A percentile compares a stretch with the other conserved stretches of the same genome.
phyloP scores from a whole-genome alignment of 768 basidiomycete species.

The Filobasidium wieringae region DNA sequence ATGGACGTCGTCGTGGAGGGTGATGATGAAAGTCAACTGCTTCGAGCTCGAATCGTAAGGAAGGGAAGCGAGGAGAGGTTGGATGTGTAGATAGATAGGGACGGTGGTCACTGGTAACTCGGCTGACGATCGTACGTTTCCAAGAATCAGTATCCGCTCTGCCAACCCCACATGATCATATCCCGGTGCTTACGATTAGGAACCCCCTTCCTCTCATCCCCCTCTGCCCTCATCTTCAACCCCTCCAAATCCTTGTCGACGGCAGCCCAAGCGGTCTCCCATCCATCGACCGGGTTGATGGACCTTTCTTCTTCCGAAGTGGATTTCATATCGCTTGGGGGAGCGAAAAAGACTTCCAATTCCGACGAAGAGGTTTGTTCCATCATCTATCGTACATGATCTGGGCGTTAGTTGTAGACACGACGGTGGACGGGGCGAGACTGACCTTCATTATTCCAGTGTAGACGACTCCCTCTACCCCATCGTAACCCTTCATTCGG shows the following conservation, averaged over 20 bases:
- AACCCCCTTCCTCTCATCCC: conserved; percentile 26
- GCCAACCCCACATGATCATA: too few species aligned
- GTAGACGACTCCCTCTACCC: conserved; percentile 87
- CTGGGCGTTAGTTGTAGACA: too few species aligned
- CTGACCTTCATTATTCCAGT: conserved; percentile 64
- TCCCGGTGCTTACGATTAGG: conserved; percentile 17
- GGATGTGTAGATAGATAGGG: conserved; percentile 82
- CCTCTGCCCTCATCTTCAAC: conserved; percentile 23
- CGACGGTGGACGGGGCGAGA: background rate
- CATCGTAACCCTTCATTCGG: conserved; percentile 93
- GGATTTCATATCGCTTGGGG: conserved; percentile 53
- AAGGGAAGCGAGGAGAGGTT: conserved; percentile 58
- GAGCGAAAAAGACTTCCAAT: conserved; percentile 73
- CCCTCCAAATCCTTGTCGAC: conserved; percentile 52
- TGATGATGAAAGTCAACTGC: conserved; percentile 60
- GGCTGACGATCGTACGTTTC: too few species aligned
- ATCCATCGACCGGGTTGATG: conserved; percentile 69
- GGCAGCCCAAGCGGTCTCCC: conserved; percentile 70
- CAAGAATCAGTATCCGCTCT: too few species aligned
- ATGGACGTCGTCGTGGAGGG: conserved; percentile 68
- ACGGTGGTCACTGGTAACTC: conserved; percentile 54
- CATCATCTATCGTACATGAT: conserved; percentile 73
- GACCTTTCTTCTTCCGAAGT: conserved; percentile 44
- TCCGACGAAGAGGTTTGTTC: conserved; percentile 62
- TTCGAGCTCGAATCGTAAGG: conserved; percentile 42